These are phyloP conservation scores for Hemisphaericaspora nanyangensis DNA, from an alignment of 805 yeast species.

Conservation along the genomic window DNA sequence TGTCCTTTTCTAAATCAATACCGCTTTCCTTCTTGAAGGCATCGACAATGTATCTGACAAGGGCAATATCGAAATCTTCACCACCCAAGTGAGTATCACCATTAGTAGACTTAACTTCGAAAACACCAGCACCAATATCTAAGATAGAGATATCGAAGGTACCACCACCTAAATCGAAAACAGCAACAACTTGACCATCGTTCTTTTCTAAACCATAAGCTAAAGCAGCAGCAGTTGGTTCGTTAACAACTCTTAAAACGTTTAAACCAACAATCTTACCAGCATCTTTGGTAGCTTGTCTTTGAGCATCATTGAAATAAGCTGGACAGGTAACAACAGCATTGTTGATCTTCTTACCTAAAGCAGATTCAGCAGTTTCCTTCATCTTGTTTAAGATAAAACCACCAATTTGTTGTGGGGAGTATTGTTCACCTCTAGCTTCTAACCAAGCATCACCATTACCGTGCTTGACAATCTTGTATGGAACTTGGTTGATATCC, in stretches of 20 bases:
- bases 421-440: conserved; percentile 81
- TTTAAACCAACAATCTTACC: conserved; percentile 96
- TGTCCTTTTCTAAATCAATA: conserved; percentile 58
- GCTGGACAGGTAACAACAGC: conserved; percentile 93
- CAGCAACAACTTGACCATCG: conserved; percentile 82
- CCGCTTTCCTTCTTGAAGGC: conserved; percentile 75
- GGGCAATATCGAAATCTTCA: conserved; percentile 84
- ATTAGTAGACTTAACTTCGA: conserved; percentile 95
- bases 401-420: conserved; percentile 96
- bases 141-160: conserved; percentile 95
- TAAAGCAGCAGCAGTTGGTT: conserved; percentile 91
- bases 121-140: conserved; percentile 96
- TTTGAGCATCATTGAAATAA: conserved; percentile 85
- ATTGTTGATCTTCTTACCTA: conserved; percentile 81
- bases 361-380: conserved; percentile 93
- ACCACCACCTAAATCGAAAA: conserved; percentile 98
- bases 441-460: conserved; percentile 97
- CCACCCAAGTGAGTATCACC: conserved; percentile 95
- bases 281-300: conserved; percentile 95
- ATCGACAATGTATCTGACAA: conserved; percentile 79
- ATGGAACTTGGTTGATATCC: conserved; percentile 84
- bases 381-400: conserved; percentile 92
- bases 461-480: conserved; percentile 81
- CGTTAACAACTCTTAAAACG: conserved; percentile 84
- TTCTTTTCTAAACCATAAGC: conserved; percentile 91